phyloP scores from a whole-genome alignment of 1,284 basidiomycete species.

The Rhodotorula glutinis region DNA sequence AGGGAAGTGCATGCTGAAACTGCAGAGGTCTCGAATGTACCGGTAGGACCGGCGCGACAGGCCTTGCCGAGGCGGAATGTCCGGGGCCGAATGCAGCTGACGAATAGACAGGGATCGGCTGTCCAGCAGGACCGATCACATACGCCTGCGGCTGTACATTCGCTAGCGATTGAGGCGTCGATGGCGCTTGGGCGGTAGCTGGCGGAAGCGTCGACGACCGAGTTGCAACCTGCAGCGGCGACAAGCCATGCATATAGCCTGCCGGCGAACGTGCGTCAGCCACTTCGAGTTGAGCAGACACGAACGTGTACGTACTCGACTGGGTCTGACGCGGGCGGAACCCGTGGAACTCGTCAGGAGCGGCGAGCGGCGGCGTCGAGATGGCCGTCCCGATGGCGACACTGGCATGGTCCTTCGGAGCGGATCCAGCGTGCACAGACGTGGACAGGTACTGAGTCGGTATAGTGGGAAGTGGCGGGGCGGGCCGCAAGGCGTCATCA shows the following conservation, averaged over 20 bases:
- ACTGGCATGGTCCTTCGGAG: too few relatives aligned
- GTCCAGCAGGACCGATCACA: constrained; percentile 21
- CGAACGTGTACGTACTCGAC: neutral
- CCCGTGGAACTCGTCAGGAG: constrained; percentile 14
- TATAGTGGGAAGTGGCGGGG: constrained; percentile 8
- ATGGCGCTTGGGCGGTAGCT: neutral
- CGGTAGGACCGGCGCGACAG: neutral
- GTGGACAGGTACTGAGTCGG: neutral
- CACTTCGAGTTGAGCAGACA: neutral
- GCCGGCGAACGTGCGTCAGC: neutral
- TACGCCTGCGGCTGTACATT: constrained; percentile 24
- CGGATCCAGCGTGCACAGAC: neutral
- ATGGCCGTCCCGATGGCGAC: neutral
- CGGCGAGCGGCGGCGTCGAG: neutral
- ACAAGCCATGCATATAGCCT: too few relatives aligned
- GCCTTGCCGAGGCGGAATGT: neutral
- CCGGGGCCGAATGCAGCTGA: neutral
- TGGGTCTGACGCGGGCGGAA: constrained; percentile 12
- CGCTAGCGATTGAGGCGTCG: too few relatives aligned
- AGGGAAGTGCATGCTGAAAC: constrained; percentile 13
- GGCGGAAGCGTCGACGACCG: too few relatives aligned
- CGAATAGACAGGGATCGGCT: constrained; percentile 27
- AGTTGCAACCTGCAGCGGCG: too few relatives aligned
- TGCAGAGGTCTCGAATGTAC: constrained; percentile 16
- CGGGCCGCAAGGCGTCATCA: neutral